phyloP scores from a whole-genome alignment of 1,139 yeast species.

The Ogataea hybrid region DNA sequence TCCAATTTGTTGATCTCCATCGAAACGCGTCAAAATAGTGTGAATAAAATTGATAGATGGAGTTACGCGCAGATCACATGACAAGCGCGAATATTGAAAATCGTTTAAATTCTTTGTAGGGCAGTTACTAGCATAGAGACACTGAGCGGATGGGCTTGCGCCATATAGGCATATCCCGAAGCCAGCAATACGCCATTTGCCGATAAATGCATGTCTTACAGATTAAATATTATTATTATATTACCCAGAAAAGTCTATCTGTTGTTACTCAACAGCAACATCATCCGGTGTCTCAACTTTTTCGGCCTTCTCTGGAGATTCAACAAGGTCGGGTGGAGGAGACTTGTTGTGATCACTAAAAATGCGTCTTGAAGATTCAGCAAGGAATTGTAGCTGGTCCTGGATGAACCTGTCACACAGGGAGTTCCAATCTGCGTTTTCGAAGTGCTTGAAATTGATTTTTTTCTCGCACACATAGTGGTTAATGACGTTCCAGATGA shows the following conservation, averaged over 20 bases:
- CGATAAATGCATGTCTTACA: not conserved
- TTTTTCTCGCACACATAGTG: conserved; percentile 29
- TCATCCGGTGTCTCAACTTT: conserved; percentile 1
- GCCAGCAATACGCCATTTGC: too few species aligned
- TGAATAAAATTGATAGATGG: not conserved
- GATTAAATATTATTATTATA: not conserved
- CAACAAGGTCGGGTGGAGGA: conserved; percentile 1
- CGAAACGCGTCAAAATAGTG: conserved; percentile 6
- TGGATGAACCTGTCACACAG: conserved; percentile 27
- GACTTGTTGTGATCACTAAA: conserved; percentile 15
- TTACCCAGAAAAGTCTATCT: conserved; percentile 5
- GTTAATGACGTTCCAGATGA: conserved; percentile 30
- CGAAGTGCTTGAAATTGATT: conserved; percentile 23
- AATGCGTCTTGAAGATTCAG: conserved; percentile 17
- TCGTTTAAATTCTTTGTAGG: too few species aligned
- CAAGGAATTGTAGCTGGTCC: conserved; percentile 25
- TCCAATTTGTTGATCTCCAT: conserved; percentile 17
- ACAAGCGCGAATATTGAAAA: too few species aligned
- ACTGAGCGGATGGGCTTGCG: too few species aligned
- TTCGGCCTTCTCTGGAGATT: not conserved
- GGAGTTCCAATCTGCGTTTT: conserved; percentile 16
- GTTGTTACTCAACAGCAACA: conserved; percentile 1
- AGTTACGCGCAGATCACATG: too few species aligned
- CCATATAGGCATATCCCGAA: too few species aligned
- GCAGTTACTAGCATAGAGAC: too few species aligned